A percentile compares a stretch with the other conserved stretches of the same genome.
Conservation (phyloP, 805 yeast genomes). For the Candida lessepsii region DNA sequence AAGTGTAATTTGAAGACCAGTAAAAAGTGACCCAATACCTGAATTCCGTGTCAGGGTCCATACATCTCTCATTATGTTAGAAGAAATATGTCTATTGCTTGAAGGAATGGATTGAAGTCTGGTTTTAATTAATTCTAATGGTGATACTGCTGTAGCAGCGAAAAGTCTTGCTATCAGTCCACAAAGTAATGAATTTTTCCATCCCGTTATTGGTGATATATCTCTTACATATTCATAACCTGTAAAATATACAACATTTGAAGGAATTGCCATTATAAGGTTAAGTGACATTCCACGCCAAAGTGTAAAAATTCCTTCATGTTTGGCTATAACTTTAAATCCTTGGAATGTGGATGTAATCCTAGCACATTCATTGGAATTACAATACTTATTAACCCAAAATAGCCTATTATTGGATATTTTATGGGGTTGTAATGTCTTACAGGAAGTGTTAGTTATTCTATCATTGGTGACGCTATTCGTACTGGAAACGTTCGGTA, state of each 20-base stretch:
- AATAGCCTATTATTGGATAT: neutral
- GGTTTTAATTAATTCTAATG: slow-evolving; percentile 83
- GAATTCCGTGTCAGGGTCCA: slow-evolving; percentile 45
- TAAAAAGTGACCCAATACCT: slow-evolving; percentile 70
- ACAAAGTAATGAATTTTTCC: slow-evolving; percentile 77
- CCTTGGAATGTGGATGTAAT: slow-evolving; percentile 77
- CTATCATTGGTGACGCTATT: neutral
- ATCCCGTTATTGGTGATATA: slow-evolving; percentile 47
- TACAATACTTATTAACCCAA: slow-evolving; percentile 30
- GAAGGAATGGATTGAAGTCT: slow-evolving; percentile 86
- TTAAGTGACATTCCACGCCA: slow-evolving; percentile 91
- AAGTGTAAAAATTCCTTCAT: slow-evolving; percentile 74
- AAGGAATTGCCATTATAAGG: slow-evolving; percentile 84
- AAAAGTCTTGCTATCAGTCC: slow-evolving; percentile 81
- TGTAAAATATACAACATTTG: slow-evolving; percentile 90
- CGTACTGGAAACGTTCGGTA: neutral
- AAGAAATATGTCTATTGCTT: slow-evolving; percentile 21
- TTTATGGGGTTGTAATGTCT: slow-evolving; percentile 4
- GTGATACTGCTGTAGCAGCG: slow-evolving; percentile 84
- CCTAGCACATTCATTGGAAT: slow-evolving; percentile 40
- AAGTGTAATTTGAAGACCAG: slow-evolving; percentile 81
- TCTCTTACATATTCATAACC: slow-evolving; percentile 89
- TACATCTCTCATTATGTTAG: slow-evolving; percentile 47
- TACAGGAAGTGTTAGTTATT: slow-evolving; percentile 28
- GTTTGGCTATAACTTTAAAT: slow-evolving; percentile 56